A percentile compares a stretch with the other conserved stretches of the same genome.
These are phyloP conservation scores for Corynascus novoguineensis DNA, from an alignment of 495 filamentous ascomycete species.

Conservation along the genomic window DNA sequence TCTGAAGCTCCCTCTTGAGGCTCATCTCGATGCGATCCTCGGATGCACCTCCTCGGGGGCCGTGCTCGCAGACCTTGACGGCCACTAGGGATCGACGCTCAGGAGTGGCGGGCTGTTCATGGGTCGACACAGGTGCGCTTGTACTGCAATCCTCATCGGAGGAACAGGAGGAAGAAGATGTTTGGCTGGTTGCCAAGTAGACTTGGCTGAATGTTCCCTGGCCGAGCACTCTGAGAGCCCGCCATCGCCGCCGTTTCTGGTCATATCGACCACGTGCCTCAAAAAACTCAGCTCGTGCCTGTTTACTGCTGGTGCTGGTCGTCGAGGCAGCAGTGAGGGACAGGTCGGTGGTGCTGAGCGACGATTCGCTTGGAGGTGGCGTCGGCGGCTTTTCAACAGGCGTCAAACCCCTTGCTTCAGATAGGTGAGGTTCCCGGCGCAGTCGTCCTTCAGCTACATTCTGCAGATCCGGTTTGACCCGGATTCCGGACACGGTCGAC, in stretches of 20 bases:
- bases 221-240: conserved; percentile 72
- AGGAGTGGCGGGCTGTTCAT: conserved; percentile 21
- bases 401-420: conserved; percentile 65
- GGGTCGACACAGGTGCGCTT: conserved; percentile 14
- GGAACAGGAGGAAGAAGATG: conserved; percentile 29
- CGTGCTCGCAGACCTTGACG: conserved; percentile 91
- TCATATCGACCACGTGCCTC: conserved; percentile 55
- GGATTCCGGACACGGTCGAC: conserved; percentile 62
- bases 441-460: conserved; percentile 48
- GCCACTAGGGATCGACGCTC: conserved; percentile 66
- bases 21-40: conserved; percentile 88
- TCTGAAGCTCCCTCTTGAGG: conserved; percentile 89
- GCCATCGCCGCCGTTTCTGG: conserved; percentile 58
- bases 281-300: conserved; percentile 51
- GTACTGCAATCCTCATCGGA: conserved; percentile 40
- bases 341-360: conserved; percentile 44
- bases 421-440: conserved; percentile 77
- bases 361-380: conserved; percentile 59
- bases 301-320: conserved; percentile 31
- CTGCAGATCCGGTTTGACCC: conserved; percentile 43
- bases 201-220: conserved; percentile 96
- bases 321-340: conserved; percentile 23
- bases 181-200: conserved; percentile 67
- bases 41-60: conserved; percentile 80
- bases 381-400: conserved; percentile 62